These are phyloP conservation scores for Aristolochia californica DNA, from an alignment of 164 flowering plant genomes.

Conservation along the genomic window DNA sequence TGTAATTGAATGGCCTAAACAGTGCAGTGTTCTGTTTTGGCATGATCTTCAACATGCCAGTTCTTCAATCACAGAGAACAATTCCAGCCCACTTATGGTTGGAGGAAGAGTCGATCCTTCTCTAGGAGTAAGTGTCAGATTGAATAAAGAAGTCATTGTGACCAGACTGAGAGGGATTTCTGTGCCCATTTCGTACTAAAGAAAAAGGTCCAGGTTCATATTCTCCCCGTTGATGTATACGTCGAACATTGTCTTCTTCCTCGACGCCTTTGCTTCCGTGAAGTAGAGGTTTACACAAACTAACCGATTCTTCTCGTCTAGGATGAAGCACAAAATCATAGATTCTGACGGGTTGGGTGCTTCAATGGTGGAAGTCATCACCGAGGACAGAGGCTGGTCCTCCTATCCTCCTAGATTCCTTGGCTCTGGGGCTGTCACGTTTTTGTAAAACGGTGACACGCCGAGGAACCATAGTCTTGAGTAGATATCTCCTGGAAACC, in stretches of 20 bases:
- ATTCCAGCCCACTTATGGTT: constrained; percentile 3
- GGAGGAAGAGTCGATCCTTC: constrained; percentile 4
- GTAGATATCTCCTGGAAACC: constrained; percentile 14
- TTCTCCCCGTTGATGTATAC: neutral
- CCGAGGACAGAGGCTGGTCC: constrained; percentile 9
- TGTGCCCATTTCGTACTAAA: neutral
- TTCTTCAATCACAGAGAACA: constrained; percentile 1
- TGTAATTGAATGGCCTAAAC: too few species aligned
- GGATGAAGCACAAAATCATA: too few species aligned
- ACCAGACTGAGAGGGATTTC: neutral
- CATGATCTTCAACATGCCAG: too few species aligned
- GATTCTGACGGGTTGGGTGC: too few species aligned
- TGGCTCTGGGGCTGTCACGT: neutral
- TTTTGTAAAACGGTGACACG: neutral
- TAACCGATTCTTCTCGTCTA: too few species aligned
- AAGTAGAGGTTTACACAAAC: neutral
- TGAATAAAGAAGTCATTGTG: neutral
- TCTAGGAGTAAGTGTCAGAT: neutral
- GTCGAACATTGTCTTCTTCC: neutral
- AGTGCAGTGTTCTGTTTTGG: too few species aligned
- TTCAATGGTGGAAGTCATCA: constrained; percentile 2
- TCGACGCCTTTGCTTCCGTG: neutral
- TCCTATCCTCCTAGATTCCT: neutral
- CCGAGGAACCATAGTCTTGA: constrained; percentile 10
- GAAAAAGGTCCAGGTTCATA: neutral